phyloP scores from a whole-genome alignment of 768 basidiomycete genomes.

The Brasilioporus rufonigricans region DNA sequence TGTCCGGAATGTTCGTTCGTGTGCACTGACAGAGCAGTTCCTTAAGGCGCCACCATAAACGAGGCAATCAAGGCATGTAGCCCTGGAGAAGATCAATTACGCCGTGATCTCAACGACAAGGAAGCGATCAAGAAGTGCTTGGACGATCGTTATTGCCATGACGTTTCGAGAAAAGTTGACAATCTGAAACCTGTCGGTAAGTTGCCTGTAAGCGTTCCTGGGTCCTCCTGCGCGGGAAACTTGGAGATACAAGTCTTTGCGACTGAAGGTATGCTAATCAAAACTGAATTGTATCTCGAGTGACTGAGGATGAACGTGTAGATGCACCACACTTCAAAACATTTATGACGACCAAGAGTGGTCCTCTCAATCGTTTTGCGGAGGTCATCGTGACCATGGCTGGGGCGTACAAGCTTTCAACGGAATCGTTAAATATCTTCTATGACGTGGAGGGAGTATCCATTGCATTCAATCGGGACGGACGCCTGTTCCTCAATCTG shows the following conservation, averaged over 20 bases:
- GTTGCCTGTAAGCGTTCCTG: background rate
- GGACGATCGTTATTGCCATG: background rate
- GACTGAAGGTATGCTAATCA: background rate
- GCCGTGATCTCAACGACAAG: background rate
- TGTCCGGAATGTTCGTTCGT: background rate
- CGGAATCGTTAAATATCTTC: background rate
- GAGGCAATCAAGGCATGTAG: background rate
- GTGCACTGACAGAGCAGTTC: background rate
- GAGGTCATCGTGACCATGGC: background rate
- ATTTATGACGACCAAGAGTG: background rate
- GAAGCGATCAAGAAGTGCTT: background rate
- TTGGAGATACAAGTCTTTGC: background rate
- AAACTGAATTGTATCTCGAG: background rate
- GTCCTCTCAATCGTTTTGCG: background rate
- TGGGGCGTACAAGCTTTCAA: background rate
- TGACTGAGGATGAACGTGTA: background rate
- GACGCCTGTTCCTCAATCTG: background rate
- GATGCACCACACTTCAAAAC: background rate
- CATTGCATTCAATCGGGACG: background rate
- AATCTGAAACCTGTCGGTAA: background rate
- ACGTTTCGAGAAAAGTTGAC: background rate
- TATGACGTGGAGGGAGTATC: background rate
- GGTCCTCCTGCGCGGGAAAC: background rate
- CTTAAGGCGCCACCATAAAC: background rate
- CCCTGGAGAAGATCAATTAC: background rate